phyloP scores from a whole-genome alignment of 2,329 filamentous ascomycete species.

The Penicillium freii region DNA sequence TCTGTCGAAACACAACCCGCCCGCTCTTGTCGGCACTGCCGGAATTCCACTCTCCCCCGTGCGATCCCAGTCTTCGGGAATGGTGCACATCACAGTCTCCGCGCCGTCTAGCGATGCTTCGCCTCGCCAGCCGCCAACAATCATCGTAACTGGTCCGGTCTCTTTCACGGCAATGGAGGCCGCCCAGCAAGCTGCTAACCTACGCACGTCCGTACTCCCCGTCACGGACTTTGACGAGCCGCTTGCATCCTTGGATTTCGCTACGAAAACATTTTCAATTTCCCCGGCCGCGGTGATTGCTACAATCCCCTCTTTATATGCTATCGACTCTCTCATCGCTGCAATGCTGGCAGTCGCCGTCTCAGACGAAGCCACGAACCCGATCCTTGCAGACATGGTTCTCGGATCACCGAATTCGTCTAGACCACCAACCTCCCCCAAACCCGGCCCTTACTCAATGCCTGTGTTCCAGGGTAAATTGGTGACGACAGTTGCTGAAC shows the following conservation, averaged over 20 bases:
- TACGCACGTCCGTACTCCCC: constrained; percentile 42
- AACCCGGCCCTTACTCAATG: constrained; percentile 13
- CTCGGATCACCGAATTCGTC: constrained; percentile 23
- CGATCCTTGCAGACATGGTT: constrained; percentile 39
- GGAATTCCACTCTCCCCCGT: constrained; percentile 36
- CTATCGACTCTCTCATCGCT: constrained; percentile 48
- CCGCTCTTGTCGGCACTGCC: constrained; percentile 35
- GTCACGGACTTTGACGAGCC: constrained; percentile 40
- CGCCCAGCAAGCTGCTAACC: constrained; percentile 32
- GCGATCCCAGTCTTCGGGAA: constrained; percentile 31
- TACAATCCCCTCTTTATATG: constrained; percentile 47
- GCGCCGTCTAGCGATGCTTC: constrained; percentile 29
- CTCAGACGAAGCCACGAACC: constrained; percentile 43
- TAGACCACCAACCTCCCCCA: constrained; percentile 7
- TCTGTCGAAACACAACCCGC: constrained; percentile 31
- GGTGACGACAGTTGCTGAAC: constrained; percentile 42
- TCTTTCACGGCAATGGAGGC: constrained; percentile 37
- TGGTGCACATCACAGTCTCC: constrained; percentile 45
- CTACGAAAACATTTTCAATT: constrained; percentile 42
- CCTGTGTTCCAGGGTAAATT: constrained; percentile 29
- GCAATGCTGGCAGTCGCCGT: constrained; percentile 47
- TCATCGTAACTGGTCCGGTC: constrained; percentile 40
- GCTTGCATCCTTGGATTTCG: constrained; percentile 46
- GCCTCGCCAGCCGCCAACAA: constrained; percentile 34
- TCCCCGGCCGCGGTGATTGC: constrained; percentile 41